These are phyloP conservation scores for Chaetothyriales sp. DNA, from an alignment of 2,329 filamentous ascomycete species.

Conservation along the genomic window DNA sequence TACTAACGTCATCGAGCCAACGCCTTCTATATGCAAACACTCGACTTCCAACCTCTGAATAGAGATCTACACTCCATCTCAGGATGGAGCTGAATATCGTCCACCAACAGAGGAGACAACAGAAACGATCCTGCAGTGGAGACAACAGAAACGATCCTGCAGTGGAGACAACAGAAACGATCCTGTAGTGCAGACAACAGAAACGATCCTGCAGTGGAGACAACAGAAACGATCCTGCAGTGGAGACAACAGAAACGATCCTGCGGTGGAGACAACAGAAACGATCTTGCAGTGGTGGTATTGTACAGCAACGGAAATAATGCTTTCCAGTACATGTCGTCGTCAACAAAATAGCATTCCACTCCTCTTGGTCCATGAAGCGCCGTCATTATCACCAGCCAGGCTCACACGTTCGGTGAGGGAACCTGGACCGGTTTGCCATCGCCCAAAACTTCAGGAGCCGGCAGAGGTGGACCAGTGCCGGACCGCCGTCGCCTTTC, in stretches of 20 bases:
- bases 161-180: not conserved
- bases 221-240: not conserved
- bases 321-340: not conserved
- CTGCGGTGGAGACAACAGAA: not conserved
- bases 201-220: not conserved
- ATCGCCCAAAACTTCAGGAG: not conserved
- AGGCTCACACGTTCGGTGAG: not conserved
- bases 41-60: too few species aligned
- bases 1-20: too few species aligned
- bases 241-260: not conserved
- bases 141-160: not conserved
- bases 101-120: too few species aligned
- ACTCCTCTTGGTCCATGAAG: not conserved
- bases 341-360: not conserved
- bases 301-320: not conserved
- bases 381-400: not conserved
- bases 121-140: not conserved
- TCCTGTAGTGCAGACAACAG: not conserved
- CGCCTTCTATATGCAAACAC: too few species aligned
- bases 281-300: not conserved
- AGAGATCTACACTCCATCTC: too few species aligned
- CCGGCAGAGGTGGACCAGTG: constrained; percentile 37
- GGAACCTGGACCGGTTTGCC: not conserved
- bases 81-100: too few species aligned
- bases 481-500: constrained; percentile 49